Evolutionary conservation across 805 yeast genomes (phyloP).

Genomic region (Babjeviella inositovora): DNA sequence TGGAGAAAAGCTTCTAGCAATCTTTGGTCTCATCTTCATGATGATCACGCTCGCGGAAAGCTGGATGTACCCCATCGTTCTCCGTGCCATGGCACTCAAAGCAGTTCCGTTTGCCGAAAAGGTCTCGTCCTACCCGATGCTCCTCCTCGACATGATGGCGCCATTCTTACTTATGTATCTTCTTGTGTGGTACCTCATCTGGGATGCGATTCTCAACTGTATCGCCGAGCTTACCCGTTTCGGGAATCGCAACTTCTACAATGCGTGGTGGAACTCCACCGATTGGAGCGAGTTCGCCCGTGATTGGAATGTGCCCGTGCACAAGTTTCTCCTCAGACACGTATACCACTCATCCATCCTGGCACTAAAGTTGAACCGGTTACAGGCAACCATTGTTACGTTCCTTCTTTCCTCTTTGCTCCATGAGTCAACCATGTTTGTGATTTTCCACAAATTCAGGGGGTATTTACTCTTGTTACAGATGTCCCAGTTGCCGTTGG

Average conservation of each 20-base stretch:
- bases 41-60: slow-evolving; percentile 74
- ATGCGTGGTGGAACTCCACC: slow-evolving; percentile 95
- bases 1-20: slow-evolving; percentile 53
- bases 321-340: slow-evolving; percentile 75
- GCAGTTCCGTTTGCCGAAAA: slow-evolving; percentile 27
- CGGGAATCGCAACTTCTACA: slow-evolving; percentile 87
- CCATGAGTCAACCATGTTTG: slow-evolving; percentile 89
- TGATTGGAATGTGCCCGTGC: slow-evolving; percentile 92
- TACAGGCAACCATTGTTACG: slow-evolving; percentile 60
- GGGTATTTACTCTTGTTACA: slow-evolving; percentile 72
- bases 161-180: slow-evolving; percentile 66
- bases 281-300: slow-evolving; percentile 91
- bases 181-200: slow-evolving; percentile 72
- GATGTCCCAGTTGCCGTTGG: slow-evolving; percentile 77
- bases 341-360: slow-evolving; percentile 87
- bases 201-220: slow-evolving; percentile 88
- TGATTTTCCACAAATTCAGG: slow-evolving; percentile 63
- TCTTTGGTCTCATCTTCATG: slow-evolving; percentile 72
- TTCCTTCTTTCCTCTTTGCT: slow-evolving; percentile 67
- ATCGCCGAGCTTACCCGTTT: slow-evolving; percentile 78
- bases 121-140: slow-evolving; percentile 30
- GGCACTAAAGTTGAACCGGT: slow-evolving; percentile 47
- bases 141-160: slow-evolving; percentile 62
- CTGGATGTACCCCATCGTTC: slow-evolving; percentile 57
- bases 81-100: slow-evolving; percentile 38